Conservation (phyloP, 805 yeast species). For the Alloascoidea africana region DNA sequence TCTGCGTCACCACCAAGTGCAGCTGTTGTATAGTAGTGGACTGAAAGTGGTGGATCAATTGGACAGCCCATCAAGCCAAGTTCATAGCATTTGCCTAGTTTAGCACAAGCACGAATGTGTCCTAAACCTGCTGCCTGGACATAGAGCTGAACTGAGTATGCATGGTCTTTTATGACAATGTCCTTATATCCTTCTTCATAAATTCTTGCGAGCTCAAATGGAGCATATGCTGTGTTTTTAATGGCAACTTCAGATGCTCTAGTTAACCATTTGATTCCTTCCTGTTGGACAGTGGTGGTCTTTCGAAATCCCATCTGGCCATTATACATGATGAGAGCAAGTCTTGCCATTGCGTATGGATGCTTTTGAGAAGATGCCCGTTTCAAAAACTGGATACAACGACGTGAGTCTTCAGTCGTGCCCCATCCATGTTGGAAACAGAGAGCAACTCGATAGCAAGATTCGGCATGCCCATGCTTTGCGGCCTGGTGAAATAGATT, state of each 20-base stretch:
- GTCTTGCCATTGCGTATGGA: slow-evolving; percentile 88
- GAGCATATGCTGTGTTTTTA: slow-evolving; percentile 83
- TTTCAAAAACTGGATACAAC: slow-evolving; percentile 68
- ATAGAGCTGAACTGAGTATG: slow-evolving; percentile 75
- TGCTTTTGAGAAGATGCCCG: slow-evolving; percentile 86
- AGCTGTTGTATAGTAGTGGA: slow-evolving; percentile 86
- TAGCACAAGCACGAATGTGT: slow-evolving; percentile 63
- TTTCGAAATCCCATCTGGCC: slow-evolving; percentile 69
- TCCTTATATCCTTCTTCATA: slow-evolving; percentile 77
- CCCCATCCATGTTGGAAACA: slow-evolving; percentile 94
- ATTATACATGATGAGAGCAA: slow-evolving; percentile 77
- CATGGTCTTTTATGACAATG: slow-evolving; percentile 67
- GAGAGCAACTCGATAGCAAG: slow-evolving; percentile 80
- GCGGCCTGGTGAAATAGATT: slow-evolving; percentile 75
- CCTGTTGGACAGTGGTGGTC: slow-evolving; percentile 50
- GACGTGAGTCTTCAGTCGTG: slow-evolving; percentile 73
- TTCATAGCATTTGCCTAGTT: slow-evolving; percentile 77
- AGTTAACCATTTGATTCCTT: slow-evolving; percentile 86
- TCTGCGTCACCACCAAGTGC: slow-evolving; percentile 79
- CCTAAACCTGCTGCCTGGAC: slow-evolving; percentile 84
- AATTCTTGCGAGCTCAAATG: slow-evolving; percentile 79
- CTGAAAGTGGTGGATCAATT: slow-evolving; percentile 67
- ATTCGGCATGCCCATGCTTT: slow-evolving; percentile 83
- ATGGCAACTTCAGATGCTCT: slow-evolving; percentile 78
- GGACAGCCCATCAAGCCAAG: slow-evolving; percentile 56